Conservation (phyloP, 305 asterid species). For the Fraxinus nigra region DNA sequence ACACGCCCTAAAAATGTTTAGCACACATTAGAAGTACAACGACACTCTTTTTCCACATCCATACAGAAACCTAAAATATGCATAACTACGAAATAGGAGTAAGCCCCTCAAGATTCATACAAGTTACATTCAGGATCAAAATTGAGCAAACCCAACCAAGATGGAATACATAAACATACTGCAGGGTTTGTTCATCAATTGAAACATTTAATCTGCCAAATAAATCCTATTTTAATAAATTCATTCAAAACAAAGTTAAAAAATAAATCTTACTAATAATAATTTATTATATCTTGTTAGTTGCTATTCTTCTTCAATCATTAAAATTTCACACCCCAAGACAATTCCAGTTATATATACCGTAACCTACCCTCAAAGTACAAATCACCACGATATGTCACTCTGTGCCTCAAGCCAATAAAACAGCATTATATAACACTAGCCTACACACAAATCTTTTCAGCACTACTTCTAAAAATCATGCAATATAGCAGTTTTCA, state of each 20-base stretch:
- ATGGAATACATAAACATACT: background rate
- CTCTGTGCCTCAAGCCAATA: background rate
- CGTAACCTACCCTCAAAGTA: background rate
- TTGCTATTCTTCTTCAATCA: background rate
- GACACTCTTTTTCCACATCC: background rate
- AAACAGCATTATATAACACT: background rate
- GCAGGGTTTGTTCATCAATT: background rate
- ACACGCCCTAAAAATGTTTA: too few species aligned
- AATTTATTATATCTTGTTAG: background rate
- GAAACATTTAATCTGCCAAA: background rate
- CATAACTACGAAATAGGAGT: background rate
- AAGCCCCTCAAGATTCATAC: background rate
- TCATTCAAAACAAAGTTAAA: background rate
- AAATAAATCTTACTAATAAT: background rate
- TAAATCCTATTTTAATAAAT: background rate
- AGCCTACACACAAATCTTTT: background rate
- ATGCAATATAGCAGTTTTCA: background rate
- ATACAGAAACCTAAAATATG: background rate
- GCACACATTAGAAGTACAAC: background rate
- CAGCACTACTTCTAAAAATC: background rate
- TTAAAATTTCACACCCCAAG: background rate
- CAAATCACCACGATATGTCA: background rate
- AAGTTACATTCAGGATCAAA: background rate
- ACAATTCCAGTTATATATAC: background rate
- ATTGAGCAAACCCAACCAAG: background rate